Conservation (phyloP, 768 basidiomycete genomes). For the Phaeotremella fagi region DNA sequence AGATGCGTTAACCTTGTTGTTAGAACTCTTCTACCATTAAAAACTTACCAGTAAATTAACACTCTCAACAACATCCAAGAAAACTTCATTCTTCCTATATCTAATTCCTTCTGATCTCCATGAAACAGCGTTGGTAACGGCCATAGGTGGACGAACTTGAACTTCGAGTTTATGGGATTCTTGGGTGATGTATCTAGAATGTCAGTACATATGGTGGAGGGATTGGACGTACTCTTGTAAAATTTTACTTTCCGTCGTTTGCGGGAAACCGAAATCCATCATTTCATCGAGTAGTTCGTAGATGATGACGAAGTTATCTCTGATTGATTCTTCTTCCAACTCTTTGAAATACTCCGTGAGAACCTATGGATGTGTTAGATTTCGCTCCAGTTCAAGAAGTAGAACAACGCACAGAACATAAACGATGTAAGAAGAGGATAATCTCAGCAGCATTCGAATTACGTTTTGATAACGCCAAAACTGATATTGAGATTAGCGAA, state of each 20-base stretch:
- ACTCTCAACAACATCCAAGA: constrained; percentile 95
- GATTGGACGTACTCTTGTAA: constrained; percentile 71
- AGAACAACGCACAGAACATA: constrained; percentile 55
- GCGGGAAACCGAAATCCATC: constrained; percentile 99
- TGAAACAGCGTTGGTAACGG: constrained; percentile 96
- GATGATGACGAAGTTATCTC: constrained; percentile 99
- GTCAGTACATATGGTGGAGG: background rate
- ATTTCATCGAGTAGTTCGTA: constrained; percentile 99
- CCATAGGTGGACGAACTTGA: constrained; percentile 86
- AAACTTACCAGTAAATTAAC: constrained; percentile 82
- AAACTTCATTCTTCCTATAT: constrained; percentile 98
- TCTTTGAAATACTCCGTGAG: constrained; percentile 99
- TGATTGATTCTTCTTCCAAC: constrained; percentile 96
- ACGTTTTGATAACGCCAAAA: constrained; percentile 89
- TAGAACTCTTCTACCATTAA: background rate
- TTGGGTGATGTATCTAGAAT: constrained; percentile 84
- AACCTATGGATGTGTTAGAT: constrained; percentile 64
- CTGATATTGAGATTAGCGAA: constrained; percentile 50
- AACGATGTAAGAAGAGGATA: constrained; percentile 90
- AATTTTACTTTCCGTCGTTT: constrained; percentile 99
- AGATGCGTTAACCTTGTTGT: constrained; percentile 79
- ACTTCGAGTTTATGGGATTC: constrained; percentile 96
- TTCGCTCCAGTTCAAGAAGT: too few relatives aligned
- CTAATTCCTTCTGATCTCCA: constrained; percentile 97
- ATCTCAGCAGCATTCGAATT: constrained; percentile 95